Evolutionary conservation across 2,329 filamentous ascomycete genomes (phyloP), one percentile per base, ranked within the genome.

Genomic region (Geosmithia putterillii): DNA sequence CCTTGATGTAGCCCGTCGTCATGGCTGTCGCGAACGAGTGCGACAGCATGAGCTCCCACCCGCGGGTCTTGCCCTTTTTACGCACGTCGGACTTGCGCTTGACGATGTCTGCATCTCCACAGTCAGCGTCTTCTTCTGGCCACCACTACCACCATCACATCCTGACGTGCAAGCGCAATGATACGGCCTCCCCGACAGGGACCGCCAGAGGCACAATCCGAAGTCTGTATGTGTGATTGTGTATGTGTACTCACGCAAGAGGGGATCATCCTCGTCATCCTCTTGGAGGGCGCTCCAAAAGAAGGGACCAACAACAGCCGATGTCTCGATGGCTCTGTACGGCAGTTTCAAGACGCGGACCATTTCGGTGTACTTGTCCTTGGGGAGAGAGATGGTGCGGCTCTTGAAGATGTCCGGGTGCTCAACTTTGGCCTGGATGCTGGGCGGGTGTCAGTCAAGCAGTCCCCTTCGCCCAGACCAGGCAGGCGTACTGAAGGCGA

Each of bases 41-140:
- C 3, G 74, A 77, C 34, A 81, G 67, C 64, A 77, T 76, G 44
- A 79, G 64, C 59, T 81, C 77, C 74, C 75, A 81, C 38, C 77
- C 77, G 44, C 77, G 71, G 15, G 76, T 81, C 52, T 66, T 68
- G 47, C 74, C 76, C 60, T 75, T 79, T 55, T 81, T 81, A 42
- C 74, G 72, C 28, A 81, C 76, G 52, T 81, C 76, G n/a, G 73
- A 78, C 57, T 81, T 81, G 50, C 77, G 72, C 53, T 76, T 77
- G 46, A 81, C 68, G 50, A 81, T 73, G 52, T 81, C 71, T 74
- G 20, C 7, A 36, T n/a, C n/a, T n/a, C n/a, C n/a, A 6, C 7
- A 36, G 34, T 36, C 7, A 36, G 34, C 34, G 34, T 7, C n/a
- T n/a, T n/a, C n/a, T n/a, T n/a, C n/a, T n/a, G n/a, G n/a, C n/a